Percentiles rank a stretch among this genome's conserved stretches.
These are phyloP conservation scores for Skeletonema costatum DNA, from an alignment of 108 stramenopile genomes.

Conservation along the genomic window DNA sequence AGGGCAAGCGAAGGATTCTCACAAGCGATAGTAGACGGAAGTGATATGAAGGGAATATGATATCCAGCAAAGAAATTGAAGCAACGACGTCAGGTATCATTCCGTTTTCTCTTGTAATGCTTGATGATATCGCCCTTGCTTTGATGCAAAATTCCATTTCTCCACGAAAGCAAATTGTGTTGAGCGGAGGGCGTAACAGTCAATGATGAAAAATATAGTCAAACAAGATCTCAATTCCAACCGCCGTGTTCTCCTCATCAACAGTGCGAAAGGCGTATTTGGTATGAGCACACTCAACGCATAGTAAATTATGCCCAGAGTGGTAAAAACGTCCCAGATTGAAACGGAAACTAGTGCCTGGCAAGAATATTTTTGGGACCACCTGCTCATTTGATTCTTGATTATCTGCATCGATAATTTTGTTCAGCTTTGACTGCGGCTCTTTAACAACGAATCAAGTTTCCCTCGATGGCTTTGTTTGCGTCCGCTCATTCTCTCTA, in stretches of 20 bases:
- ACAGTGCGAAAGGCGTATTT: conserved; percentile 34
- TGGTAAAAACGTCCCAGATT: conserved; percentile 39
- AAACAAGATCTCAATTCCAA: conserved; percentile 32
- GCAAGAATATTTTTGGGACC: conserved; percentile 20
- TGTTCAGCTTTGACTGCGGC: conserved; percentile 34
- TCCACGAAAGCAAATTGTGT: conserved; percentile 37
- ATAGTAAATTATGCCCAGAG: conserved; percentile 33
- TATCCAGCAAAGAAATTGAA: conserved; percentile 27
- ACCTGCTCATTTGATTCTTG: not conserved
- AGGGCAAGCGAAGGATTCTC: conserved; percentile 33
- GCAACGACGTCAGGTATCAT: conserved; percentile 42
- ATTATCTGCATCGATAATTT: conserved; percentile 33
- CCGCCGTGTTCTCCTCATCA: not conserved
- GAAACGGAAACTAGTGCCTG: conserved; percentile 40
- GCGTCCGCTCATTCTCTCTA: conserved; percentile 29
- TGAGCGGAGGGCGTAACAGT: conserved; percentile 38
- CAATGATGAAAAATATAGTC: conserved; percentile 55
- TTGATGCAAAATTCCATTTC: conserved; percentile 33
- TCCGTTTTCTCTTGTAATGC: conserved; percentile 36
- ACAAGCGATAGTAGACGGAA: conserved; percentile 40
- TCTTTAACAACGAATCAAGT: conserved; percentile 28
- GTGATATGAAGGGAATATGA: not conserved
- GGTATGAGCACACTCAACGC: conserved; percentile 24
- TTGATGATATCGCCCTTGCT: conserved; percentile 13
- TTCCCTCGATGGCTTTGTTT: conserved; percentile 51